A percentile compares a stretch with the other conserved stretches of the same genome.
phyloP scores from a whole-genome alignment of 2,329 filamentous ascomycete species.

The Ascochyta clinopodiicola region DNA sequence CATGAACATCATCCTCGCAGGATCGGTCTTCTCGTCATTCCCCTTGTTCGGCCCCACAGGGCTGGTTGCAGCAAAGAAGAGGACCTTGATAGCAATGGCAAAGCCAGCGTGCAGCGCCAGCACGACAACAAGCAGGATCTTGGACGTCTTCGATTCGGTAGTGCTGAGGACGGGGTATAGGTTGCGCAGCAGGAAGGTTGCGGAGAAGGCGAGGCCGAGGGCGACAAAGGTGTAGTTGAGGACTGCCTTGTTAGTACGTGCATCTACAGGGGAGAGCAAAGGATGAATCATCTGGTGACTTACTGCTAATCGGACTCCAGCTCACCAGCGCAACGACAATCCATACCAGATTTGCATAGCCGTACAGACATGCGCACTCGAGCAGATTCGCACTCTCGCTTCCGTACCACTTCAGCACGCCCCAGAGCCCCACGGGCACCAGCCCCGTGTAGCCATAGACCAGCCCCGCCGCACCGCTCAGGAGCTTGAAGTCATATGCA shows the following conservation, averaged over 20 bases:
- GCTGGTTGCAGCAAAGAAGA: conserved; percentile 81
- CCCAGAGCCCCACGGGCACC: conserved; percentile 85
- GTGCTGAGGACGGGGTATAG: conserved; percentile 81
- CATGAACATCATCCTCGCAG: conserved; percentile 30
- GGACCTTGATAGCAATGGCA: conserved; percentile 90
- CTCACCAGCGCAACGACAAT: conserved; percentile 90
- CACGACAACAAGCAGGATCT: conserved; percentile 83
- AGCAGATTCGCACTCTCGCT: conserved; percentile 91
- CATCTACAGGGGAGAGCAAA: not conserved
- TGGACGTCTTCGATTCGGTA: conserved; percentile 90
- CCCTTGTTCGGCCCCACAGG: conserved; percentile 41
- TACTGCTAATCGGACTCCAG: conserved; percentile 80
- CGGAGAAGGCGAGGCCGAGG: conserved; percentile 57
- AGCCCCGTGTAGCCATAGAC: conserved; percentile 90
- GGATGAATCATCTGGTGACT: conserved; percentile 18
- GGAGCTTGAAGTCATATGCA: conserved; percentile 86
- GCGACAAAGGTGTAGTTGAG: conserved; percentile 95
- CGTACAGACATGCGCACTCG: conserved; percentile 95
- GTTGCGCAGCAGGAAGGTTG: conserved; percentile 50
- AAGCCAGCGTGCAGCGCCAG: conserved; percentile 87
- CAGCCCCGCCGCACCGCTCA: conserved; percentile 89
- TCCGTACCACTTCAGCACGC: conserved; percentile 90
- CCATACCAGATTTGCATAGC: conserved; percentile 97
- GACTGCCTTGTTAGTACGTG: conserved; percentile 46
- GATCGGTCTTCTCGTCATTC: conserved; percentile 28